Evolutionary conservation across 1,284 basidiomycete genomes (phyloP).

Genomic region (Kwoniella shivajii): DNA sequence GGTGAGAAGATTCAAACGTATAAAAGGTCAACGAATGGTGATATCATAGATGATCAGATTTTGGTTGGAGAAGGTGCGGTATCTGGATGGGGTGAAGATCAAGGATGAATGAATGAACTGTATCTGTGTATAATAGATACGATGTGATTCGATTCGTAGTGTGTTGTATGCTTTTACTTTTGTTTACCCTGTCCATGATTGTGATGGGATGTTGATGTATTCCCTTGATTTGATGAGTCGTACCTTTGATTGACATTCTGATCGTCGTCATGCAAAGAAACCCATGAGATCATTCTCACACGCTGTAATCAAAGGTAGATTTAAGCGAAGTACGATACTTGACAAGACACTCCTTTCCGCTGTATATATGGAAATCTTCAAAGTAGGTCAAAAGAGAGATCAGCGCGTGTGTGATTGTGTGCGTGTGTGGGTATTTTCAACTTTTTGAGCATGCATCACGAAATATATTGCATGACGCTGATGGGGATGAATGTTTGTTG

Average conservation of each 20-base stretch:
- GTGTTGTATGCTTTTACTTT: no score
- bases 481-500: no score
- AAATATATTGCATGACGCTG: no score
- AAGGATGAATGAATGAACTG: neutral
- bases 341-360: neutral
- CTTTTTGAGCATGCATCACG: neutral
- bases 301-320: no score
- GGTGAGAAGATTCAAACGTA: slow-evolving; percentile 88
- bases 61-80: slow-evolving; percentile 44
- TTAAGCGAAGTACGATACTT: neutral
- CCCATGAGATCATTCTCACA: no score
- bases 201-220: no score
- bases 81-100: slow-evolving; percentile 31
- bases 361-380: neutral
- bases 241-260: no score
- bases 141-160: neutral
- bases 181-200: no score
- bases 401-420: neutral
- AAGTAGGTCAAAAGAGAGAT: neutral
- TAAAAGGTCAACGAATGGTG: slow-evolving; percentile 77
- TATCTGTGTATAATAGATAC: neutral
- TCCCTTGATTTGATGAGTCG: no score
- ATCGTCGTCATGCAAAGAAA: no score
- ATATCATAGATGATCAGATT: slow-evolving; percentile 64
- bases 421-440: neutral